Evolutionary conservation across 2,329 filamentous ascomycete species (phyloP).

Genomic region (Shiraia bambusicola): DNA sequence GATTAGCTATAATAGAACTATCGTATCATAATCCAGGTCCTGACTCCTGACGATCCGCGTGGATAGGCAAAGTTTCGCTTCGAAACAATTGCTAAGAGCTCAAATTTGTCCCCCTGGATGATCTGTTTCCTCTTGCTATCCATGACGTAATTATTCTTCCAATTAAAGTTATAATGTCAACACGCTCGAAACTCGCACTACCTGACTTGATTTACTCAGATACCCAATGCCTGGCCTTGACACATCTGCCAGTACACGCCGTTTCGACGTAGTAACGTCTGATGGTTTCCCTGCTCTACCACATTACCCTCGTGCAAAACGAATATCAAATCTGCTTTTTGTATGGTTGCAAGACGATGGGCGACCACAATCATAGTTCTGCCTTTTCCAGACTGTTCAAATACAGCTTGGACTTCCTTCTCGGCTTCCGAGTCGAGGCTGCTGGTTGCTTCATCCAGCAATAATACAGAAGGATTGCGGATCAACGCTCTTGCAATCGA

Average conservation of each 20-base stretch:
- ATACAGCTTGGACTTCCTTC: conserved; percentile 66
- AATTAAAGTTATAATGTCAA: no score
- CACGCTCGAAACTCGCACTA: no score
- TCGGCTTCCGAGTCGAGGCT: conserved; percentile 67
- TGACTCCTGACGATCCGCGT: no score
- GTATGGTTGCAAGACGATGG: conserved; percentile 44
- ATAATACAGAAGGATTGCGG: conserved; percentile 57
- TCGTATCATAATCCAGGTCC: no score
- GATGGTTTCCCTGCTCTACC: conserved; percentile 39
- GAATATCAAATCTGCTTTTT: conserved; percentile 44
- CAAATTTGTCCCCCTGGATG: no score
- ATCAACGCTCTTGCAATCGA: conserved; percentile 71
- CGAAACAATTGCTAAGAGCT: no score
- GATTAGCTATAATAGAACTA: no score
- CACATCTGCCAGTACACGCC: conserved; percentile 24
- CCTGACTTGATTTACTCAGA: background rate
- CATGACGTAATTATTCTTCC: no score
- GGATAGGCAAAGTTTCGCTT: no score
- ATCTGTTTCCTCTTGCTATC: no score
- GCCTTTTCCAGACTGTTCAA: conserved; percentile 56
- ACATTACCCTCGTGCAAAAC: conserved; percentile 44
- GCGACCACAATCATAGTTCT: conserved; percentile 48
- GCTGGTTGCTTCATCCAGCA: conserved; percentile 62
- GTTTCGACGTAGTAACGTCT: conserved; percentile 11
- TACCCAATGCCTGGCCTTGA: conserved; percentile 9